phyloP scores from a whole-genome alignment of 768 basidiomycete genomes.

The Leccinum barrowsii region DNA sequence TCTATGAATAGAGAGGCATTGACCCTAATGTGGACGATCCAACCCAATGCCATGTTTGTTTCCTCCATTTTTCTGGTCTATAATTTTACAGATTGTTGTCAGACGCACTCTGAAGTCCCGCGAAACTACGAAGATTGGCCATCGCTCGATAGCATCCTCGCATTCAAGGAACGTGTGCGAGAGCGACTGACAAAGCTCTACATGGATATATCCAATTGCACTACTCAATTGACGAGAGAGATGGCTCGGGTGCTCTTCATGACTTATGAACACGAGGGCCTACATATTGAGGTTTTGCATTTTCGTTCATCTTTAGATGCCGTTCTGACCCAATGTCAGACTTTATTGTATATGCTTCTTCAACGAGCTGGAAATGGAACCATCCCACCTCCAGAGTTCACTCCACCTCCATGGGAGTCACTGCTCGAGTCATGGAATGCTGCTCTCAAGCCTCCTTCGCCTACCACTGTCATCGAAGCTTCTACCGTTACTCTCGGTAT shows the following conservation, averaged over 20 bases:
- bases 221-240: slow-evolving; percentile 52
- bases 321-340: slow-evolving; percentile 37
- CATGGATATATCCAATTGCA: slow-evolving; percentile 56
- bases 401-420: slow-evolving; percentile 65
- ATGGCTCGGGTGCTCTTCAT: slow-evolving; percentile 82
- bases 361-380: slow-evolving; percentile 79
- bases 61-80: neutral
- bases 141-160: slow-evolving; percentile 58
- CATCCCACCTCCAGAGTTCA: slow-evolving; percentile 72
- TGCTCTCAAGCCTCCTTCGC: slow-evolving; percentile 38
- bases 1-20: slow-evolving; percentile 72
- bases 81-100: slow-evolving; percentile 4
- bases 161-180: slow-evolving; percentile 77
- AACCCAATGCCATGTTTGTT: slow-evolving; percentile 73
- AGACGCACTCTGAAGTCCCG: slow-evolving; percentile 92
- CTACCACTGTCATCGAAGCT: slow-evolving; percentile 56
- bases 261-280: slow-evolving; percentile 86
- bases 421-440: slow-evolving; percentile 48
- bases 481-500: slow-evolving; percentile 68
- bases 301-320: neutral
- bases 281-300: slow-evolving; percentile 68
- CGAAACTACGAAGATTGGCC: slow-evolving; percentile 85
- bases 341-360: slow-evolving; percentile 90
- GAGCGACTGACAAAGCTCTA: slow-evolving; percentile 71
- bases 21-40: slow-evolving; percentile 95